Evolutionary conservation across 2,329 filamentous ascomycete genomes (phyloP).

Genomic region (Dichotomopilus funicola): DNA sequence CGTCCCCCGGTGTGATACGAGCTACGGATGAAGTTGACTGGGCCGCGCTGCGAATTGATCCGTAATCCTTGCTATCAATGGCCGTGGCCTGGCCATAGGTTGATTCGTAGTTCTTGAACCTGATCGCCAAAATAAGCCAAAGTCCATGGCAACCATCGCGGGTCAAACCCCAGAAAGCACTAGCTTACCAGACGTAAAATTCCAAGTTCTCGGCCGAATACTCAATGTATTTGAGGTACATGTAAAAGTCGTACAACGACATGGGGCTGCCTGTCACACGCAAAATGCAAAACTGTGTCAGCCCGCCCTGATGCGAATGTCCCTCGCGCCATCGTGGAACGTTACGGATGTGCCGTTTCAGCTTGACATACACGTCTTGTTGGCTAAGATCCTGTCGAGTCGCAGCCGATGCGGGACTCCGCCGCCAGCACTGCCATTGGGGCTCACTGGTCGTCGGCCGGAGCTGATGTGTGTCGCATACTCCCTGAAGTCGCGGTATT

Average conservation of each 20-base stretch:
- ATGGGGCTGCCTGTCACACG: slow-evolving; percentile 36
- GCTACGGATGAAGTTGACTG: slow-evolving; percentile 26
- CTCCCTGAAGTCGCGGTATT: slow-evolving; percentile 42
- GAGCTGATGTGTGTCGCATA: slow-evolving; percentile 34
- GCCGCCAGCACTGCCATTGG: slow-evolving; percentile 31
- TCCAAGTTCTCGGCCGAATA: slow-evolving; percentile 44
- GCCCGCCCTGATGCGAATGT: neutral
- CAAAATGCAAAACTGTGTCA: neutral
- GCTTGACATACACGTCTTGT: slow-evolving; percentile 37
- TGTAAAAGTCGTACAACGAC: slow-evolving; percentile 45
- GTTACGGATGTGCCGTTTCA: neutral
- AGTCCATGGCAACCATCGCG: neutral
- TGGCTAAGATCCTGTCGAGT: slow-evolving; percentile 41
- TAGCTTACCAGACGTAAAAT: slow-evolving; percentile 42
- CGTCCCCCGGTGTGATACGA: slow-evolving; percentile 14
- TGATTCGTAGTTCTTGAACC: slow-evolving; percentile 40
- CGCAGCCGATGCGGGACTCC: slow-evolving; percentile 34
- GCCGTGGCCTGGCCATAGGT: slow-evolving; percentile 22
- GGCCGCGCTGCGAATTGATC: slow-evolving; percentile 22
- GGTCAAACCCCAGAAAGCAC: too few species aligned
- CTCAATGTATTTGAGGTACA: slow-evolving; percentile 46
- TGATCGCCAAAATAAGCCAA: slow-evolving; percentile 15
- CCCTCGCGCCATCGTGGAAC: neutral
- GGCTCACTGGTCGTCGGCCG: slow-evolving; percentile 32
- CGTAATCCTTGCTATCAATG: slow-evolving; percentile 24